Evolutionary conservation across 2,329 filamentous ascomycete species (phyloP).

Genomic region (Mariannaea elegans): DNA sequence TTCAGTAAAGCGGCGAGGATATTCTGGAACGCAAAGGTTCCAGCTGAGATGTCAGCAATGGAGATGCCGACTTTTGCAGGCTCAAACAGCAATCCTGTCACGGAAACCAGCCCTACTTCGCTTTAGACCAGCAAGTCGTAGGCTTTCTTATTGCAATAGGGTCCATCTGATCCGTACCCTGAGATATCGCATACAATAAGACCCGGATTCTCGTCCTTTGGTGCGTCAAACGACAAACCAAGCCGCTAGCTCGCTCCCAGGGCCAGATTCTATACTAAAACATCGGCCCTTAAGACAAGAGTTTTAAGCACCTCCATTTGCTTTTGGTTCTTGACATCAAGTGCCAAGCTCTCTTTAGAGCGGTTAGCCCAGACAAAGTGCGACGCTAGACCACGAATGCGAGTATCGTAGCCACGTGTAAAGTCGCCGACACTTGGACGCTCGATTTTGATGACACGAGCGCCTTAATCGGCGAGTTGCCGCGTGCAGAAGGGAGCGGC

Average conservation of each 20-base stretch:
- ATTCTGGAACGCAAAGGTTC: conserved; percentile 61
- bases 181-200: conserved; percentile 65
- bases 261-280: conserved; percentile 63
- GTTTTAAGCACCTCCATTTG: conserved; percentile 54
- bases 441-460: conserved; percentile 64
- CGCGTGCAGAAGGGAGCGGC: conserved; percentile 64
- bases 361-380: conserved; percentile 66
- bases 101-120: conserved; percentile 60
- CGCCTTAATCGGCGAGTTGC: conserved; percentile 62
- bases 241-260: conserved; percentile 58
- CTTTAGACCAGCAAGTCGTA: conserved; percentile 65
- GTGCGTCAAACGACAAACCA: conserved; percentile 55
- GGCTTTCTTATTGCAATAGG: conserved; percentile 63
- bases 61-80: conserved; percentile 62
- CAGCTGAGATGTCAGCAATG: conserved; percentile 63
- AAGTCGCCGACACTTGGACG: conserved; percentile 62
- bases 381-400: conserved; percentile 59
- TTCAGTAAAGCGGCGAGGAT: conserved; percentile 60
- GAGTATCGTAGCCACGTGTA: conserved; percentile 59
- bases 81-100: conserved; percentile 56
- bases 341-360: conserved; percentile 61
- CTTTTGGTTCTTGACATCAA: conserved; percentile 56
- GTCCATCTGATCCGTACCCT: conserved; percentile 60
- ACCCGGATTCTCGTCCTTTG: conserved; percentile 51
- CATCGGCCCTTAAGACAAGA: conserved; percentile 56